These are phyloP conservation scores for Suillus paluster DNA, from an alignment of 768 basidiomycete genomes.

Conservation along the genomic window DNA sequence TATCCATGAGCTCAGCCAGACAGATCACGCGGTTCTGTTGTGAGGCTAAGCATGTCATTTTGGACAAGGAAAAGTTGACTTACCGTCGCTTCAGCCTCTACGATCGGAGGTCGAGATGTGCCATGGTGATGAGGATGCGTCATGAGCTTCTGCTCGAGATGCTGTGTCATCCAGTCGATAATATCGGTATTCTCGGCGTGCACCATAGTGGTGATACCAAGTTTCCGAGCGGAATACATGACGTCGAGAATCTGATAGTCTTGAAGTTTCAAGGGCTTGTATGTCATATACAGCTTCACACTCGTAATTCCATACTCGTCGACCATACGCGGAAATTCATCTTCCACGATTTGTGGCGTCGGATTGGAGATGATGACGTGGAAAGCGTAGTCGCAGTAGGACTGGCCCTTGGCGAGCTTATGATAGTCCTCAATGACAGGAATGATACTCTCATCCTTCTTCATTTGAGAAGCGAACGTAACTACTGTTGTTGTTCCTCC, in stretches of 20 bases:
- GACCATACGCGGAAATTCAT: constrained; percentile 38
- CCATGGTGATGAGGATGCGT: constrained; percentile 24
- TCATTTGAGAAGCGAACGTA: constrained; percentile 39
- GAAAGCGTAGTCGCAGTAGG: constrained; percentile 37
- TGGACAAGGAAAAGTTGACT: not conserved
- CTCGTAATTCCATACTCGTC: constrained; percentile 37
- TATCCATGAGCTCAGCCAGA: constrained; percentile 25
- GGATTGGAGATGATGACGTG: constrained; percentile 42
- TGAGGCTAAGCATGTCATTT: not conserved
- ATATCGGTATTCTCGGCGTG: constrained; percentile 23
- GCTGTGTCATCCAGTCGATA: constrained; percentile 25
- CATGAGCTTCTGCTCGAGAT: constrained; percentile 19
- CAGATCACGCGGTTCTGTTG: constrained; percentile 18
- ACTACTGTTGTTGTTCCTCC: constrained; percentile 42
- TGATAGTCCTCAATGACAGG: constrained; percentile 38
- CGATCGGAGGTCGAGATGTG: constrained; percentile 24
- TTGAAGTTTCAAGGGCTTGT: constrained; percentile 34
- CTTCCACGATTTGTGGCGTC: constrained; percentile 32
- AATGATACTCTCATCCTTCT: constrained; percentile 23
- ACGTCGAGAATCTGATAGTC: constrained; percentile 39
- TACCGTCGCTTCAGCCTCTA: constrained; percentile 21
- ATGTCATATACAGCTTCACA: constrained; percentile 43
- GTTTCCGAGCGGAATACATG: constrained; percentile 31
- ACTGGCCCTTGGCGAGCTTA: constrained; percentile 31
- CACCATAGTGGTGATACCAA: constrained; percentile 23